A percentile compares a stretch with the other conserved stretches of the same genome.
Conservation (phyloP, 169 alveolate species). For the Cryptosporidium viatorum region DNA sequence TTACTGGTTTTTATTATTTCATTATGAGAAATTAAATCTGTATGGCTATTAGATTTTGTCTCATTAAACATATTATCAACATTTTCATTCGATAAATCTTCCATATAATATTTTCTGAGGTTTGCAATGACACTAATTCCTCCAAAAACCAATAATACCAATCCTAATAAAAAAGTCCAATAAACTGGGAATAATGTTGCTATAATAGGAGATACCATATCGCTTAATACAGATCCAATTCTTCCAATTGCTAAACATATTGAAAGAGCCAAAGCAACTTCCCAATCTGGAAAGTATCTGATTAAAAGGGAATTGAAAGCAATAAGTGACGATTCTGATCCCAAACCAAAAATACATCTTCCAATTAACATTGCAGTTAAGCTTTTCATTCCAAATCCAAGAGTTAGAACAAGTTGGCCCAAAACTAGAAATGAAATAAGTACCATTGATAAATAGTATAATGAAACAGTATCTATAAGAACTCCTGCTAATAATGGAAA, state of each 20-base stretch:
- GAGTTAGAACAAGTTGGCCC: conserved; percentile 40
- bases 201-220: conserved; percentile 70
- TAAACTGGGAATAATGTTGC: conserved; percentile 71
- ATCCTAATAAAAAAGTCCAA: conserved; percentile 64
- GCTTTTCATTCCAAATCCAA: conserved; percentile 66
- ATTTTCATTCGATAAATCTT: conserved; percentile 7
- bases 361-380: conserved; percentile 50
- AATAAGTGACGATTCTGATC: conserved; percentile 65
- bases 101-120: conserved; percentile 43
- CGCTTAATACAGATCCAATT: conserved; percentile 71
- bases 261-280: conserved; percentile 61
- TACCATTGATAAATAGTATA: conserved; percentile 44
- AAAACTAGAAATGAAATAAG: conserved; percentile 38
- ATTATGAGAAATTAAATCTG: conserved; percentile 35
- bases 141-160: conserved; percentile 36
- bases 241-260: conserved; percentile 73
- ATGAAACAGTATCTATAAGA: conserved; percentile 60
- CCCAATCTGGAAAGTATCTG: conserved; percentile 73
- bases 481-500: conserved; percentile 64
- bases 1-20: not conserved
- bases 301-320: conserved; percentile 62
- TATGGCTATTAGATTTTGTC: not conserved
- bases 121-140: conserved; percentile 55
- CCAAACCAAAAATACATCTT: conserved; percentile 67
- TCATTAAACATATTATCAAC: conserved; percentile 10